Conservation (phyloP, 345 rosid species). For the Raphanus sativus region DNA sequence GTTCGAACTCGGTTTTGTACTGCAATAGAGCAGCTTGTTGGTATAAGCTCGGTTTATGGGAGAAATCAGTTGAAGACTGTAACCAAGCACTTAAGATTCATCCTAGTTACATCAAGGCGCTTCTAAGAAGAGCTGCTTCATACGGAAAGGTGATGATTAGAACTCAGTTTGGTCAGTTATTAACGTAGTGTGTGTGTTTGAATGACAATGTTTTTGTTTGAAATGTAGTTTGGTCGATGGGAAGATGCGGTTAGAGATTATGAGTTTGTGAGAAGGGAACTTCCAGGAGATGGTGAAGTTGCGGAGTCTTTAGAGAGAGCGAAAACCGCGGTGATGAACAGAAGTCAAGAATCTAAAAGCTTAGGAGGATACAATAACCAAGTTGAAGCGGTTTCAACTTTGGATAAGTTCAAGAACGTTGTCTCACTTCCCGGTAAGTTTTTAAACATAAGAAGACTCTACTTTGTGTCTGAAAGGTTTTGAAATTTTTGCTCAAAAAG, state of each 20-base stretch:
- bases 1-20: slow-evolving; percentile 72
- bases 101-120: slow-evolving; percentile 79
- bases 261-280: slow-evolving; percentile 70
- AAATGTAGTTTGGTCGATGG: slow-evolving; percentile 55
- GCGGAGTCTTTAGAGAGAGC: slow-evolving; percentile 69
- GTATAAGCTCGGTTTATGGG: slow-evolving; percentile 91
- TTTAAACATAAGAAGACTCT: not conserved
- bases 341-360: slow-evolving; percentile 49
- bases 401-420: slow-evolving; percentile 59
- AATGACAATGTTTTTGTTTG: slow-evolving; percentile 28
- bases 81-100: slow-evolving; percentile 71
- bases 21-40: slow-evolving; percentile 98
- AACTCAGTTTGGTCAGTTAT: not conserved
- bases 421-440: slow-evolving; percentile 53
- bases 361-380: slow-evolving; percentile 58
- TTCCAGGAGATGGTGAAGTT: slow-evolving; percentile 74
- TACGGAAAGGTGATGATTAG: slow-evolving; percentile 67
- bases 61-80: slow-evolving; percentile 82
- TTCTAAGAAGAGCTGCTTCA: slow-evolving; percentile 88
- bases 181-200: not conserved
- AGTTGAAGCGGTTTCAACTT: slow-evolving; percentile 56
- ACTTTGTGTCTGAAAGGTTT: not conserved
- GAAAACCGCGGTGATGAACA: slow-evolving; percentile 60
- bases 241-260: slow-evolving; percentile 82
- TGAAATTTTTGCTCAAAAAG: not conserved